Percentiles rank a stretch among this genome's conserved stretches.
Conservation (phyloP, 192 early-diverging fungal species). For the Dispira simplex region DNA sequence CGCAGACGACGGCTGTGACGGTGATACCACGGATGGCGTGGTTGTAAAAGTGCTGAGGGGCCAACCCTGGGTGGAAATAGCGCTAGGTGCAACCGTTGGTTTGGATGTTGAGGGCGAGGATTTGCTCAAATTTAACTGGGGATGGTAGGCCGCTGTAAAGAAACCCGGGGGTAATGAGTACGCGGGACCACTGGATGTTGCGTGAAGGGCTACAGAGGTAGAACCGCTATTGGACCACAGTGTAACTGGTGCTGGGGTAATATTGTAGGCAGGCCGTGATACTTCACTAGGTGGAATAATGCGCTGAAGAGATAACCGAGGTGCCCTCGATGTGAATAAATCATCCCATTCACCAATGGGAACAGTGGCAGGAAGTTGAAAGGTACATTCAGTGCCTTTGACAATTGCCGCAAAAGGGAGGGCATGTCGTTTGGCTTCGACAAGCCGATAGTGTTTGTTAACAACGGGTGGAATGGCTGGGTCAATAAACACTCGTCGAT, state of each 20-base stretch:
- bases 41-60: too few species aligned
- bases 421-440: not conserved
- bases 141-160: not conserved
- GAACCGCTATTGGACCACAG: not conserved
- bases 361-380: not conserved
- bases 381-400: not conserved
- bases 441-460: not conserved
- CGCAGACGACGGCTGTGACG: too few species aligned
- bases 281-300: too few species aligned
- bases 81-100: too few species aligned
- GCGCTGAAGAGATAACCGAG: not conserved
- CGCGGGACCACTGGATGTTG: not conserved
- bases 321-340: not conserved
- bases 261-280: not conserved
- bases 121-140: not conserved
- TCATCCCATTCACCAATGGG: not conserved
- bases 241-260: not conserved
- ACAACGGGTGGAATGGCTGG: slow-evolving; percentile 1
- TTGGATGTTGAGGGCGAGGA: not conserved
- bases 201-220: not conserved
- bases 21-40: too few species aligned
- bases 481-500: slow-evolving; percentile 18
- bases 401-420: not conserved
- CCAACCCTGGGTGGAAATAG: too few species aligned
- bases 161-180: not conserved